Percentiles rank a stretch among this genome's conserved stretches.
Conservation (phyloP, 2,329 filamentous ascomycete genomes). For the Anthostomella pinea region DNA sequence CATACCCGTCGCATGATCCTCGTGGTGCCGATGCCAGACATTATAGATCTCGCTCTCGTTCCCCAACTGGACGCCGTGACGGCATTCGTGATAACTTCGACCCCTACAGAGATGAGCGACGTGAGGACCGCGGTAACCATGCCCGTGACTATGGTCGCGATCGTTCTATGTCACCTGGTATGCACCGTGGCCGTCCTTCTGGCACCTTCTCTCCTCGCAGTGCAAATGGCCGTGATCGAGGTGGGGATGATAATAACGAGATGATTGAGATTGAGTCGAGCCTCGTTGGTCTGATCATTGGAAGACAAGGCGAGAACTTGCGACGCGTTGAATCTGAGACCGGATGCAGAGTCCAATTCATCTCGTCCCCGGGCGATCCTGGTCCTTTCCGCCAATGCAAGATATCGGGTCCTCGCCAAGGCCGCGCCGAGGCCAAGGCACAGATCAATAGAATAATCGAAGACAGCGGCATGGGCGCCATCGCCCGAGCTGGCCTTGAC, state of each 20-base stretch:
- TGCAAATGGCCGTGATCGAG: slow-evolving; percentile 43
- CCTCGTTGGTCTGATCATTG: slow-evolving; percentile 86
- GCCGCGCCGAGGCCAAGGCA: slow-evolving; percentile 73
- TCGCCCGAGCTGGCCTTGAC: slow-evolving; percentile 47
- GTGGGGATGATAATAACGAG: slow-evolving; percentile 68
- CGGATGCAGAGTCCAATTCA: slow-evolving; percentile 81
- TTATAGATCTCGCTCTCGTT: slow-evolving; percentile 71
- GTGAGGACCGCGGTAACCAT: slow-evolving; percentile 59
- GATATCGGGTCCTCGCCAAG: slow-evolving; percentile 70
- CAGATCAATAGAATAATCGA: slow-evolving; percentile 87
- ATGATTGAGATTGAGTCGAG: slow-evolving; percentile 83
- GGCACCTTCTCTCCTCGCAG: slow-evolving; percentile 59
- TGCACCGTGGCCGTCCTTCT: slow-evolving; percentile 46
- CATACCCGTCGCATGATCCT: slow-evolving; percentile 38
- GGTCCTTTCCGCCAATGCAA: slow-evolving; percentile 79
- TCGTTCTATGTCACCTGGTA: slow-evolving; percentile 68
- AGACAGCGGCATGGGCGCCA: slow-evolving; percentile 65
- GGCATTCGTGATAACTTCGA: slow-evolving; percentile 74
- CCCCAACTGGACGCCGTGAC: slow-evolving; percentile 65
- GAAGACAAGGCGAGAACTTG: slow-evolving; percentile 84
- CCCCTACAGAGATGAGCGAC: slow-evolving; percentile 81
- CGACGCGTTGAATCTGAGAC: slow-evolving; percentile 81
- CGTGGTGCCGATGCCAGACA: slow-evolving; percentile 49
- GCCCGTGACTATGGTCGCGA: slow-evolving; percentile 61
- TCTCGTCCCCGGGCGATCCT: slow-evolving; percentile 69